Evolutionary conservation across 495 filamentous ascomycete species (phyloP), one percentile per base, ranked within the genome.

Genomic region (Oleoguttula mirabilis): DNA sequence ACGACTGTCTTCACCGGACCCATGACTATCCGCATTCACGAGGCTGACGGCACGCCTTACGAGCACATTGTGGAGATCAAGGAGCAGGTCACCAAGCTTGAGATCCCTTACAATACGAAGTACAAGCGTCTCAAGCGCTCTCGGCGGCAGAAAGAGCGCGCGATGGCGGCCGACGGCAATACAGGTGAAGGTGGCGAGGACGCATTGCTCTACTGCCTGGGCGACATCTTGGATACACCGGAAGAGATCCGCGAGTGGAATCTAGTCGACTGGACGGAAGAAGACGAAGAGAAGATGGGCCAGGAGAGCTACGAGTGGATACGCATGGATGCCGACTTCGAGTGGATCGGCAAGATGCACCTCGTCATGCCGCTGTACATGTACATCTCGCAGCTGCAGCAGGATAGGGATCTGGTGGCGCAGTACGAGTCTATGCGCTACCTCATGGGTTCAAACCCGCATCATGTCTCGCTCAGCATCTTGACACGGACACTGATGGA

Each of bases 241-340:
- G 80, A 90, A 47, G 90, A 99, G 45, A 72, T 81, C 8, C 62
- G 71, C 30, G 75, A 88, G 34, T 99, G 92, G 92, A 73, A 69
- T 27, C 67, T 99, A 11, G 65, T 71, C 7, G 88, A 95, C 41
- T 99, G 90, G 90, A 75, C 76, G 36, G 75, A 79, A 42, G 82
- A 87, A 25, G 80, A 86, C 10, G 87, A 96, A 56, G 71, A 79
- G 6, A 70, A 72, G 45, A 99, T 99, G 92, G 83, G 85, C 28
- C 77, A 86, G 39, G 90, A 99, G 56, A 90, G 82, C 2, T 99
- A 95, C 56, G 90, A 99, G 59, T 99, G 90, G 90, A 90, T 96
- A 45, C 77, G 90, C 12, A 82, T 96, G 70, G 90, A 99, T 62
- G 85, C 88, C 15, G 90, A 99, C 60, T 95, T 95, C 52, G 90